A percentile compares a stretch with the other conserved stretches of the same genome.
phyloP scores from a whole-genome alignment of 2,329 filamentous ascomycete species.

The Blastomyces parvus region DNA sequence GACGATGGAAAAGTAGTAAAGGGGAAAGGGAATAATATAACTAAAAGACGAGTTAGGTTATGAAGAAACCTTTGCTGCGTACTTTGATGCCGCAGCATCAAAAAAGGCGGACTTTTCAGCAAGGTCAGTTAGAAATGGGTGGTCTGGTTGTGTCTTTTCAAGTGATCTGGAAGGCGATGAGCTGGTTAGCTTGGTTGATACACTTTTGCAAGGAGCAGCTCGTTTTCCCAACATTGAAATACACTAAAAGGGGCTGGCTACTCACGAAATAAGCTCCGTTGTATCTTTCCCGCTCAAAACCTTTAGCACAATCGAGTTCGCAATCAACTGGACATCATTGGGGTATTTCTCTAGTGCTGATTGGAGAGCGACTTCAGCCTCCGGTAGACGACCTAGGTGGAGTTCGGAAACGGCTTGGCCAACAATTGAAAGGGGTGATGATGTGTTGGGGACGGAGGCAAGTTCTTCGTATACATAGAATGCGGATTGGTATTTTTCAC shows the following conservation, averaged over 20 bases:
- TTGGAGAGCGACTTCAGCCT: constrained; percentile 77
- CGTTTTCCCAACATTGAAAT: neutral
- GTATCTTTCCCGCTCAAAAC: constrained; percentile 65
- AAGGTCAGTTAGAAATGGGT: constrained; percentile 63
- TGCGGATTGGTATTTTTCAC: constrained; percentile 89
- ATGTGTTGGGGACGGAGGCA: constrained; percentile 73
- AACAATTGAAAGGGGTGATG: constrained; percentile 65
- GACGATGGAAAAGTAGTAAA: neutral
- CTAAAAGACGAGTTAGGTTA: constrained; percentile 12
- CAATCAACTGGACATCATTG: constrained; percentile 62
- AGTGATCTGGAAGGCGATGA: constrained; percentile 26
- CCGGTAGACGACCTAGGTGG: constrained; percentile 77
- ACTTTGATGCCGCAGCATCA: constrained; percentile 77
- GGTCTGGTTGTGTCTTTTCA: constrained; percentile 50
- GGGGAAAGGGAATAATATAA: neutral
- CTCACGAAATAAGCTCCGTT: constrained; percentile 53
- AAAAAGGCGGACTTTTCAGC: constrained; percentile 81
- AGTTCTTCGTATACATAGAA: constrained; percentile 98
- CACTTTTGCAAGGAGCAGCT: neutral
- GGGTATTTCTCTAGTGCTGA: constrained; percentile 68
- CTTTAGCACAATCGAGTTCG: constrained; percentile 72
- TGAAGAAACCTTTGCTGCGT: constrained; percentile 62
- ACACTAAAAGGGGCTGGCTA: neutral
- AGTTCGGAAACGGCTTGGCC: constrained; percentile 86
- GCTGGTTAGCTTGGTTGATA: constrained; percentile 17